A percentile compares a stretch with the other conserved stretches of the same genome.
These are phyloP conservation scores for Yamadazyma buinensis DNA, from an alignment of 1,139 yeast genomes.

Conservation along the genomic window DNA sequence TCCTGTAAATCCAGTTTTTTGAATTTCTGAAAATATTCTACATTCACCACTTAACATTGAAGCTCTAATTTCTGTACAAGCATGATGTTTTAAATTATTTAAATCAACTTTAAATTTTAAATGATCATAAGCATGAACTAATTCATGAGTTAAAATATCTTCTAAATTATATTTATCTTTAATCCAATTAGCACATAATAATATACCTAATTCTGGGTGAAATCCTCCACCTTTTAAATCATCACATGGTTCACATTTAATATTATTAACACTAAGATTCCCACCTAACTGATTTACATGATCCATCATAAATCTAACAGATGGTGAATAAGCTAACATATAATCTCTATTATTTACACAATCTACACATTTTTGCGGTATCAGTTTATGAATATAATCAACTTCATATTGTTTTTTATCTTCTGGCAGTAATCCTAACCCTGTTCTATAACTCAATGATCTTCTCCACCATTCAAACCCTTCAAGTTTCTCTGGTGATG, in stretches of 20 bases:
- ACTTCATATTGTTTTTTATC: conserved; percentile 58
- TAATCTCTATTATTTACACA: conserved; percentile 78
- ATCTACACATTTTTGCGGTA: conserved; percentile 51
- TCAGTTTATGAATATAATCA: conserved; percentile 47
- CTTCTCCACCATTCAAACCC: conserved; percentile 86
- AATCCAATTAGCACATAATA: conserved; percentile 83
- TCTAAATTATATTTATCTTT: conserved; percentile 79
- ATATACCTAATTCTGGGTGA: conserved; percentile 82
- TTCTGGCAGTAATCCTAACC: conserved; percentile 55
- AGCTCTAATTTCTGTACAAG: conserved; percentile 95
- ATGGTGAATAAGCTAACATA: conserved; percentile 78
- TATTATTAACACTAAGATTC: conserved; percentile 40
- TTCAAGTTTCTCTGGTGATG: conserved; percentile 20
- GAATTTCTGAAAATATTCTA: conserved; percentile 81
- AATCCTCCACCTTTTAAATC: conserved; percentile 90
- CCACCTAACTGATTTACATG: conserved; percentile 74
- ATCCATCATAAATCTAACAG: conserved; percentile 83
- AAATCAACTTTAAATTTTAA: conserved; percentile 84
- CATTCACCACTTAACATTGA: conserved; percentile 94
- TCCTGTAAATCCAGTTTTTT: conserved; percentile 55
- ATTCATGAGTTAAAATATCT: conserved; percentile 88
- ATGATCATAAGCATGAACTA: conserved; percentile 91
- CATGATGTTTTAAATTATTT: conserved; percentile 83
- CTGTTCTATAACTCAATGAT: conserved; percentile 68
- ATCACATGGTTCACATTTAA: conserved; percentile 81